Base-by-base conservation (phyloP, 2,329 filamentous ascomycete genomes). In the Didymella sp. region DNA sequence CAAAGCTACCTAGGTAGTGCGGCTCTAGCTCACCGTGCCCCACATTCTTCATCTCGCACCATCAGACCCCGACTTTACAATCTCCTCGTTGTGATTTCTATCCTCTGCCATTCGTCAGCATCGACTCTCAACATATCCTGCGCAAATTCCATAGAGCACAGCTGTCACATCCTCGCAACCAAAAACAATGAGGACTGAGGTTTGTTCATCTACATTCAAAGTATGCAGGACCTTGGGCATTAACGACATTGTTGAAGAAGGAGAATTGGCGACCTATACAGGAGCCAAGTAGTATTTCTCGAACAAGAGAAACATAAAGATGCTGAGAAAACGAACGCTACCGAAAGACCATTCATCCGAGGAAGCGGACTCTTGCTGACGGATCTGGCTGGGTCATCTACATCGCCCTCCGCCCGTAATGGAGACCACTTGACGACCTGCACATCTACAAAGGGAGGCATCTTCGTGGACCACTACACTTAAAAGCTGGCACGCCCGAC, bases 391-490 rank as follows among this genome's bases (percentile, higher is more conserved):
- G 27, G 43, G 27, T 56, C 51, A 60, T 62, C 47, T 56, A 63
- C 53, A 55, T 37, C 22, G 50, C 56, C 45, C 13, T 25, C 19
- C 27, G 12, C 30, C 25, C 33, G 4, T 27, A 6, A 13, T 21
- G 22, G n/a, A 42, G 8, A 17, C 38, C 28, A 30, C 12, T 6
- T 31, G 52, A 45, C 48, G 57, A 24, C 33, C 22, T 38, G 38
- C 54, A 67, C 64, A 70, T 70, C 63, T 68, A 67, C 62, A 67
- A 47, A 50, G 28, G 45, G 51, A 47, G 27, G 27, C 50, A 35
- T 30, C 58, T 47, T 54, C 15, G 42, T 51, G 31, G 5, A 25
- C 12, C 17, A n/a, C 35, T 27, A 11, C 22, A 19, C 25, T 15
- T 13, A 12, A 21, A 21, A 15, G 6, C 25, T 22, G 38, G 38